Evolutionary conservation across 495 filamentous ascomycete species (phyloP), one percentile per base, ranked within the genome.

Genomic region (Alectoria sarmentosa): DNA sequence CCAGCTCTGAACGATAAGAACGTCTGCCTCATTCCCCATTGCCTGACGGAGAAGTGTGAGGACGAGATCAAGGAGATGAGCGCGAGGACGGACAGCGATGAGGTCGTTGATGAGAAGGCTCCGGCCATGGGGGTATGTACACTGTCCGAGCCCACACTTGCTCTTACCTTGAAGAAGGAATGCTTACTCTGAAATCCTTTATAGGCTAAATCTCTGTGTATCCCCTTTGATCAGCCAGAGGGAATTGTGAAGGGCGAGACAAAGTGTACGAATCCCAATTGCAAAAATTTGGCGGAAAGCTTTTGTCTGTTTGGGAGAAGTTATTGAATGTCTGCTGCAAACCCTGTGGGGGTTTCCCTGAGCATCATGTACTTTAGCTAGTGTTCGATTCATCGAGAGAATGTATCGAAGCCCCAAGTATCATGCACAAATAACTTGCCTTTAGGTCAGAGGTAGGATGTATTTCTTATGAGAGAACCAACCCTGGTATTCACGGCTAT

Each of bases 211-310:
- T 89, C 86, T 66, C 81, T 98, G 70, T 98, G 94, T 75, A 97
- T 98, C 81, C 94, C 95, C 28, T 96, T 96, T 72, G 90, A 98
- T 67, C 94, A 98, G 82, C 91, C 93, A 42, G 86, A 88, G 69
- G 90, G 86, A 42, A 76, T 96, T 64, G 78, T 85, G 64, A 77
- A 84, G 66, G 92, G 90, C 37, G 86, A 88, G 74, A 96, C 91
- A 59, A 92, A 92, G 77, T 98, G 94, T 74, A 77, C 87, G 66
- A 95, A 90, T 79, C 91, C 95, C 36, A 83, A 95, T 67, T 98
- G 94, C 75, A 76, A 71, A 52, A 79, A 79, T 13, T 65, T 83
- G 17, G 91, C 91, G 30, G 84, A 91, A 82, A 80, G 87, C 66
- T 96, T 90, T 86, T 86, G 86, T 74, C 87, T 94, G 86, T 96